phyloP scores from a whole-genome alignment of 805 yeast species.

The Candida nitratophila region DNA sequence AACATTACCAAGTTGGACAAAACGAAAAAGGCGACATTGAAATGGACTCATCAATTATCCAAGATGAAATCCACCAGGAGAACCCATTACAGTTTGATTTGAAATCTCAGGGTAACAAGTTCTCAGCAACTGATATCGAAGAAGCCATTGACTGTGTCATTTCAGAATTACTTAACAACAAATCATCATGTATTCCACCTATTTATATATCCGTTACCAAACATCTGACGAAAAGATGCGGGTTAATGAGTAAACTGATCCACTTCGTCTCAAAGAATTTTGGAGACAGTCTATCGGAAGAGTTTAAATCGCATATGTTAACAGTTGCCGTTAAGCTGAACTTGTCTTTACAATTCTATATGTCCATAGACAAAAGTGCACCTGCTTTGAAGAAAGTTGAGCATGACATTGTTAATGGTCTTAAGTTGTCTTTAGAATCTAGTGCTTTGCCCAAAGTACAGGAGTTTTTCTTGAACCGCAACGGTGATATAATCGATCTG shows the following conservation, averaged over 20 bases:
- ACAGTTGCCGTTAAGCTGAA: conserved; percentile 12
- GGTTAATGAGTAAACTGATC: conserved; percentile 14
- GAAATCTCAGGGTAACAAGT: conserved; percentile 31
- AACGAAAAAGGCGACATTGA: neutral
- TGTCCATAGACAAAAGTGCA: neutral
- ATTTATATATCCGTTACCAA: conserved; percentile 41
- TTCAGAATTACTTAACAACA: conserved; percentile 49
- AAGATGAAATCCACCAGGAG: neutral
- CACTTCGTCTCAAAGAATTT: conserved; percentile 16
- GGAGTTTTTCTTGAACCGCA: neutral
- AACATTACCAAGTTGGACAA: no score
- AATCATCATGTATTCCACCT: conserved; percentile 50
- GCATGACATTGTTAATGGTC: neutral
- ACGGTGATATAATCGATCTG: conserved; percentile 4
- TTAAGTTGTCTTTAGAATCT: neutral
- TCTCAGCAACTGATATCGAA: conserved; percentile 36
- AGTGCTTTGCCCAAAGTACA: no score
- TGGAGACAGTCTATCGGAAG: neutral
- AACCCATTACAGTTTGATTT: conserved; percentile 14
- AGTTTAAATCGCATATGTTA: conserved; percentile 6
- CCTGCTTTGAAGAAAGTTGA: neutral
- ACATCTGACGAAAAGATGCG: conserved; percentile 44
- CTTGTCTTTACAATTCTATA: conserved; percentile 10
- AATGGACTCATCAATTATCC: conserved; percentile 1
- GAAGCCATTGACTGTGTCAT: conserved; percentile 44